These are phyloP conservation scores for Skeletonema grethae DNA, from an alignment of 108 stramenopile genomes.

Conservation along the genomic window DNA sequence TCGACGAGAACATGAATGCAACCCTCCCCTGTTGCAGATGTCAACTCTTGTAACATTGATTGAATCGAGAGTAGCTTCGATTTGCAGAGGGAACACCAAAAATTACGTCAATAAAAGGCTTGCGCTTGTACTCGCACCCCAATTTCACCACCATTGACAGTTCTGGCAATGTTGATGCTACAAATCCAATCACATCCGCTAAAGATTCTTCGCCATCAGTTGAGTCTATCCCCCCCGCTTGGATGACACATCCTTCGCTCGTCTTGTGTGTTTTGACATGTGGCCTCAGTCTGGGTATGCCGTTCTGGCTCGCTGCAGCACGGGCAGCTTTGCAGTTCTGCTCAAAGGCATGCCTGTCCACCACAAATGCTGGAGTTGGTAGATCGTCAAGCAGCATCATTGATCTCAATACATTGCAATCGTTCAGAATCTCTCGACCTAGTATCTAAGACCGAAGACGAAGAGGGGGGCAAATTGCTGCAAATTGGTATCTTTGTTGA, in stretches of 20 bases:
- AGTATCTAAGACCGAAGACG: too few relatives aligned
- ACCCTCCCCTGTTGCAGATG: constrained; percentile 5
- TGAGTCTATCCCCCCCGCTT: constrained; percentile 22
- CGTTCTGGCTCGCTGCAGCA: constrained; percentile 12
- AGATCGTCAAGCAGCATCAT: constrained; percentile 8
- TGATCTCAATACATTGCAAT: too few relatives aligned
- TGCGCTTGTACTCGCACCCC: constrained; percentile 7
- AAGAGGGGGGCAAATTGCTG: too few relatives aligned
- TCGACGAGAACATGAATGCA: constrained; percentile 37
- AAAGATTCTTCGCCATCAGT: background rate
- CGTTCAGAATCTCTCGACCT: too few relatives aligned
- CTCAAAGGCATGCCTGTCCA: constrained; percentile 23
- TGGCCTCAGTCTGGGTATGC: constrained; percentile 22
- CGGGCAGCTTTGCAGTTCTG: constrained; percentile 26
- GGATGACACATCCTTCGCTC: constrained; percentile 32
- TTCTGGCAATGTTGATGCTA: constrained; percentile 40
- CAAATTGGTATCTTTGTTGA: too few relatives aligned
- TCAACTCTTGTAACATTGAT: constrained; percentile 20
- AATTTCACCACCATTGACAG: constrained; percentile 25
- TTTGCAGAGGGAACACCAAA: constrained; percentile 34
- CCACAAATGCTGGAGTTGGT: constrained; percentile 28
- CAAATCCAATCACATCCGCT: constrained; percentile 37
- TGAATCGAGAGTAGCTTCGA: constrained; percentile 18
- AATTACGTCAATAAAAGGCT: constrained; percentile 27
- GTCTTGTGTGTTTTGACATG: constrained; percentile 52